phyloP scores from a whole-genome alignment of 2,329 filamentous ascomycete species.

The Ambrosiella cleistominuta region DNA sequence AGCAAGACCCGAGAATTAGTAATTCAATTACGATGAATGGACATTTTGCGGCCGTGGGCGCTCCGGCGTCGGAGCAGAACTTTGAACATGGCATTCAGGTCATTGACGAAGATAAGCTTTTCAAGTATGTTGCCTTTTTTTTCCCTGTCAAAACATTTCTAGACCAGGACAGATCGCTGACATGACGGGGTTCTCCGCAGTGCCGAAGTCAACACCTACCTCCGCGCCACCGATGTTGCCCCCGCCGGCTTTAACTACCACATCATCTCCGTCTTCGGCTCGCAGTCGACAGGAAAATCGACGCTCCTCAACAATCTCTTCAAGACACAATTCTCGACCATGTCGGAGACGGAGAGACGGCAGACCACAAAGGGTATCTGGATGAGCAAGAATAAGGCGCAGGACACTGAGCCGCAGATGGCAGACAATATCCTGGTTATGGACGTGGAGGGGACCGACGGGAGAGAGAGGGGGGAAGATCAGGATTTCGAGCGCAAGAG shows the following conservation, averaged over 20 bases:
- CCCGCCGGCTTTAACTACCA: constrained; percentile 97
- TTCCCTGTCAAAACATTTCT: not conserved
- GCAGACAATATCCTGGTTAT: constrained; percentile 97
- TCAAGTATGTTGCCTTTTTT: constrained; percentile 51
- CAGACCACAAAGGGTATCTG: constrained; percentile 99
- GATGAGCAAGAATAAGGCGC: constrained; percentile 91
- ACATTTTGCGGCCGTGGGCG: constrained; percentile 60
- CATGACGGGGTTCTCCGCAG: constrained; percentile 26
- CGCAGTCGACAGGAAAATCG: constrained; percentile 95
- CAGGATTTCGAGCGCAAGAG: constrained; percentile 99
- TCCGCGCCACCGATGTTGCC: constrained; percentile 61
- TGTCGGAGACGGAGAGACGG: constrained; percentile 83
- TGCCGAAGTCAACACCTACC: constrained; percentile 61
- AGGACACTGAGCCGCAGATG: constrained; percentile 43
- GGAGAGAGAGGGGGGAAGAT: constrained; percentile 87
- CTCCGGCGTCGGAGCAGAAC: constrained; percentile 42
- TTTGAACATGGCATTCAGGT: constrained; percentile 95
- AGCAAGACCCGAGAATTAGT: too few relatives aligned
- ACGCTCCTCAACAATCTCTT: constrained; percentile 93
- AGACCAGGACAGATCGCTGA: not conserved
- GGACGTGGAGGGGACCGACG: constrained; percentile 97
- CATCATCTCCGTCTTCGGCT: constrained; percentile 95
- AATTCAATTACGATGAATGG: constrained; percentile 44
- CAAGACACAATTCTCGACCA: constrained; percentile 89
- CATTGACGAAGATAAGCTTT: constrained; percentile 72